Evolutionary conservation across 352 stramenopile genomes (phyloP), one percentile per base, ranked within the genome.

Genomic region (Globisporangium nodosum): DNA sequence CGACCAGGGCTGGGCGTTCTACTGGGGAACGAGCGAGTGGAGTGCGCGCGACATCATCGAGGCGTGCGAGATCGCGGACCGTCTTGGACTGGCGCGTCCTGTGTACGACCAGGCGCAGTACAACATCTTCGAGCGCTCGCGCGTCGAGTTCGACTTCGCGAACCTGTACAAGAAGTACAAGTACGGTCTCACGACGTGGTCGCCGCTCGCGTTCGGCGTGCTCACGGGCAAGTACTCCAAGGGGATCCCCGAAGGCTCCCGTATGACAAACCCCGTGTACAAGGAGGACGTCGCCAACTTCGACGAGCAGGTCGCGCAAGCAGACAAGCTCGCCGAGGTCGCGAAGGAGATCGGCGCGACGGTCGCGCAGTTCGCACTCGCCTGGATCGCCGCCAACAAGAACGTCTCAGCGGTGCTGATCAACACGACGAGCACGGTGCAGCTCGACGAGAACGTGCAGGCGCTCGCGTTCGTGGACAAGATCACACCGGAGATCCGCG

Each of bases 371-470:
- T 61, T 86, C 8, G 58, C 76, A 2, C 63, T 86, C 46, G 61
- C 76, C 31, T 90, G 78, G 78, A 71, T 64, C 3, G 70, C 68
- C 5, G 54, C 73, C 27, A 88, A 87, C 64, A 59, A 65, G 13
- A 74, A 90, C 56, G 78, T 89, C 42, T 80, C 70, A 47, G 84
- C 72, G 15, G 79, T 37, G 31, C 31, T 37, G 31, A 37, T 37
- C 31, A 37, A 37, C 8, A 8, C 33, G 3, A 37, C 33, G 33
- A 37, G 76, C 24, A 71, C 82, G 42, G 57, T 74, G 40, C 81
- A 91, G 55, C 66, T 91, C 5, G 76, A 92, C 21, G 81, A 92
- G 50, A 92, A 92, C 60, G 53, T 92, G 33, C 81, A 82, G 61
- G 75, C 82, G 13, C 50, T 88, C 30, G 68, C 73, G 46, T 81